These are phyloP conservation scores for Medicago lupulina DNA, from an alignment of 306 rosid genomes.

Conservation along the genomic window DNA sequence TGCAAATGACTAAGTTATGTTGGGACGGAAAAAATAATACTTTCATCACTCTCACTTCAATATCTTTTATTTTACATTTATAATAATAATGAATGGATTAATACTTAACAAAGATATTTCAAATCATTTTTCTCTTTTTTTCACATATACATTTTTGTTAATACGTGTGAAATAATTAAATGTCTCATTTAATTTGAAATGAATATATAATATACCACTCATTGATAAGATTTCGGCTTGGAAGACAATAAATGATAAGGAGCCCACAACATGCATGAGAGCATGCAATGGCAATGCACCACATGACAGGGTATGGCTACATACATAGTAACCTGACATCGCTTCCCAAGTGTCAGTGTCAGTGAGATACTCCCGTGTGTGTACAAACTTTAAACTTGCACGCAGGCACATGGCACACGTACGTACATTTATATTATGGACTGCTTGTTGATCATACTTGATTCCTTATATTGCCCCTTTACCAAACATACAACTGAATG, in stretches of 20 bases:
- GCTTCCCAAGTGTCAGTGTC: not conserved
- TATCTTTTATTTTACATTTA: too few species aligned
- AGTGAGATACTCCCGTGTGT: not conserved
- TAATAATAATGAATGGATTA: too few species aligned
- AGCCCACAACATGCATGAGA: not conserved
- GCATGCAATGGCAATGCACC: not conserved
- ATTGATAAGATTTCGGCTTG: not conserved
- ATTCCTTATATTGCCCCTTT: not conserved
- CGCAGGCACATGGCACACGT: conserved; percentile 1
- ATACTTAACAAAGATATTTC: too few species aligned
- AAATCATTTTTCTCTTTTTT: too few species aligned
- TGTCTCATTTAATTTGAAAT: too few species aligned
- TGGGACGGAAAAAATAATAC: too few species aligned
- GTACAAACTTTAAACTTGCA: not conserved
- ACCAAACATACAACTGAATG: too few species aligned
- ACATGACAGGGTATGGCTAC: conserved; percentile 16
- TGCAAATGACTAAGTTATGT: too few species aligned
- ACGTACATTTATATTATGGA: not conserved
- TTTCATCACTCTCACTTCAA: too few species aligned
- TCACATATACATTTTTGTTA: too few species aligned
- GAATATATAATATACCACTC: too few species aligned
- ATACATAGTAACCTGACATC: not conserved
- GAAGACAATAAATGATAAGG: conserved; percentile 3
- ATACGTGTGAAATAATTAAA: too few species aligned
- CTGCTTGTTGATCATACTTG: not conserved